Base-by-base conservation (phyloP, 495 filamentous ascomycete genomes). In the Xylaria telfairii region DNA sequence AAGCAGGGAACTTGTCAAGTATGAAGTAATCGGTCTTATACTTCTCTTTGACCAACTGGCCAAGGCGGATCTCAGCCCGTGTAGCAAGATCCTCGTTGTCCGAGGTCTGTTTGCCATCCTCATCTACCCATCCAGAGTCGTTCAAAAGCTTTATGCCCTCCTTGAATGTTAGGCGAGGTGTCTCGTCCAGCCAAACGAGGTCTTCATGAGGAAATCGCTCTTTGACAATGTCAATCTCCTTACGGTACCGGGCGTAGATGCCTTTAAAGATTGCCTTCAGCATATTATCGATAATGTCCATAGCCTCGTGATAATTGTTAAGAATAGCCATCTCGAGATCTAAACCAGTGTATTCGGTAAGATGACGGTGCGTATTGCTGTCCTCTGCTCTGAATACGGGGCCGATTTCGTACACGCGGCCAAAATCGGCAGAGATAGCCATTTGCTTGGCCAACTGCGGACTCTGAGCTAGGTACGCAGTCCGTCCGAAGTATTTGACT, bases 351-450 rank as follows among this genome's bases (percentile, higher is more conserved):
- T 96, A 98, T 85, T 98, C 95, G 26, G 95, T 98, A 83, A 98
- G 87, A 83, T 98, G 95, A 42, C 95, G 90, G 77, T 97, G 95
- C 0, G 95, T 98, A 77, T 98, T 97, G 79, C 93, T 96, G 81
- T 98, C 94, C 82, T 98, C 95, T 3, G 95, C 95, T 77, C 95
- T 89, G 89, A 98, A 98, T n/a, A 98, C 95, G 7, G 95, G 91
- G 7, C 93, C 95, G 73, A 97, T 90, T 77, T 97, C 95, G 76
- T 93, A 97, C 9, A 98, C 95, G 51, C 88, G 91, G 67, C 92
- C 89, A 84, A 97, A 93, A 75, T 97, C 95, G 75, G 94, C 91
- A 21, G 94, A 94, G 65, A 98, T 94, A 77, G 90, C 88, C 92
- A 97, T 93, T 79, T 98, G 95, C 84, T 98, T 98, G 78, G 93